Percentiles rank a stretch among this genome's conserved stretches.
phyloP scores from a whole-genome alignment of 2,329 filamentous ascomycete genomes.

The Macrophomina phaseolina region DNA sequence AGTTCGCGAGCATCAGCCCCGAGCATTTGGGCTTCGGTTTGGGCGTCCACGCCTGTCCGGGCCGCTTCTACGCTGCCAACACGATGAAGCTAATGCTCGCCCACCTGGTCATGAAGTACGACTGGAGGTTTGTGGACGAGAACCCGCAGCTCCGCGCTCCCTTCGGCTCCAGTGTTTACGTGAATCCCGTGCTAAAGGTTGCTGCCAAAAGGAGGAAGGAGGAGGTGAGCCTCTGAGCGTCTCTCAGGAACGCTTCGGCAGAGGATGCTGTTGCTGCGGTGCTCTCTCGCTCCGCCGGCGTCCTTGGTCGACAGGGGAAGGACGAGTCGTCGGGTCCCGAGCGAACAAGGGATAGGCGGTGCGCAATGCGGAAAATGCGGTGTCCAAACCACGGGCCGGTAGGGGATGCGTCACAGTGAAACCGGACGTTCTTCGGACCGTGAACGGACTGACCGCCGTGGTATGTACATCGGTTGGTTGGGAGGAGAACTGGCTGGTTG shows the following conservation, averaged over 20 bases:
- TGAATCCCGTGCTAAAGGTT: slow-evolving; percentile 8
- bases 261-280: too few species aligned
- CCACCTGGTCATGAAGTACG: slow-evolving; percentile 13
- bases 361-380: not conserved
- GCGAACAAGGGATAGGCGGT: too few species aligned
- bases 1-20: slow-evolving; percentile 23
- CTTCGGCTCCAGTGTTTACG: slow-evolving; percentile 10
- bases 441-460: not conserved
- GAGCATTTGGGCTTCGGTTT: slow-evolving; percentile 37
- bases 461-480: too few species aligned
- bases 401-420: not conserved
- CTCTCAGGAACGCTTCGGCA: not conserved
- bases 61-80: slow-evolving; percentile 40
- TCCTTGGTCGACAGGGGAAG: too few species aligned
- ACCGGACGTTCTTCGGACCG: not conserved
- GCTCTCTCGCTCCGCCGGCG: too few species aligned
- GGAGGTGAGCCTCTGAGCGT: not conserved
- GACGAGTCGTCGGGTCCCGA: too few species aligned
- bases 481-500: too few species aligned
- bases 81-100: slow-evolving; percentile 44
- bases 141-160: slow-evolving; percentile 4
- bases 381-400: not conserved
- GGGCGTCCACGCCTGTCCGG: slow-evolving; percentile 40
- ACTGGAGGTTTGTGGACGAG: slow-evolving; percentile 14
- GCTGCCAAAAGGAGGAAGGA: slow-evolving; percentile 1